Evolutionary conservation across 2,329 filamentous ascomycete species (phyloP).

Genomic region (Aureobasidium leucospermi): DNA sequence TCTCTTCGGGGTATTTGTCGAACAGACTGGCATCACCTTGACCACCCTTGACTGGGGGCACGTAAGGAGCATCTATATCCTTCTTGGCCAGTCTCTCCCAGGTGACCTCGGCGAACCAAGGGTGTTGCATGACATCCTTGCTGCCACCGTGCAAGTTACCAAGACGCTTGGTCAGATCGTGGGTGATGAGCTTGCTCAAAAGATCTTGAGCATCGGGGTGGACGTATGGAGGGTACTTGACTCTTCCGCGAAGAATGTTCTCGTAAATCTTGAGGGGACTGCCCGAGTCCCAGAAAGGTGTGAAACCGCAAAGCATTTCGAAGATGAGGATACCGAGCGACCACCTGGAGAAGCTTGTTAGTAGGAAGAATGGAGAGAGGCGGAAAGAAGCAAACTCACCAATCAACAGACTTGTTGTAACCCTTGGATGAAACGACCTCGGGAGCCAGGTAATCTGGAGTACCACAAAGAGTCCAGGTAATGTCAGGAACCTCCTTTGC

Average conservation of each 20-base stretch:
- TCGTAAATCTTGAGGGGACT: slow-evolving; percentile 99
- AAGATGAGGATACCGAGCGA: slow-evolving; percentile 97
- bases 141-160: slow-evolving; percentile 89
- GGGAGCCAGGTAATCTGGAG: slow-evolving; percentile 92
- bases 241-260: slow-evolving; percentile 90
- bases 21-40: slow-evolving; percentile 95
- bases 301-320: slow-evolving; percentile 98
- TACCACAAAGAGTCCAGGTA: slow-evolving; percentile 97
- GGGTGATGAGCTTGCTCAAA: slow-evolving; percentile 85
- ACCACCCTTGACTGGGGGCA: slow-evolving; percentile 88
- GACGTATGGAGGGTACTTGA: slow-evolving; percentile 96
- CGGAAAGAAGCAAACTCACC: slow-evolving; percentile 52
- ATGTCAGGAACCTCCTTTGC: slow-evolving; percentile 98
- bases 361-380: neutral
- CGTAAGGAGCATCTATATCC: slow-evolving; percentile 97
- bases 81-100: slow-evolving; percentile 93
- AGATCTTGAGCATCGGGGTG: slow-evolving; percentile 91
- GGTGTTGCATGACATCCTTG: slow-evolving; percentile 87
- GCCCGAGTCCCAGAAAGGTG: slow-evolving; percentile 96
- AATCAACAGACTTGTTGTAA: slow-evolving; percentile 99
- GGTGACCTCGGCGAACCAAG: slow-evolving; percentile 96
- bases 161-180: slow-evolving; percentile 87
- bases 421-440: slow-evolving; percentile 99
- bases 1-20: slow-evolving; percentile 95
- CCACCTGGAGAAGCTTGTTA: slow-evolving; percentile 59